Percentiles rank a stretch among this genome's conserved stretches.
Evolutionary conservation across 805 yeast species (phyloP).

Genomic region (Kodamaea nitidulidarum): DNA sequence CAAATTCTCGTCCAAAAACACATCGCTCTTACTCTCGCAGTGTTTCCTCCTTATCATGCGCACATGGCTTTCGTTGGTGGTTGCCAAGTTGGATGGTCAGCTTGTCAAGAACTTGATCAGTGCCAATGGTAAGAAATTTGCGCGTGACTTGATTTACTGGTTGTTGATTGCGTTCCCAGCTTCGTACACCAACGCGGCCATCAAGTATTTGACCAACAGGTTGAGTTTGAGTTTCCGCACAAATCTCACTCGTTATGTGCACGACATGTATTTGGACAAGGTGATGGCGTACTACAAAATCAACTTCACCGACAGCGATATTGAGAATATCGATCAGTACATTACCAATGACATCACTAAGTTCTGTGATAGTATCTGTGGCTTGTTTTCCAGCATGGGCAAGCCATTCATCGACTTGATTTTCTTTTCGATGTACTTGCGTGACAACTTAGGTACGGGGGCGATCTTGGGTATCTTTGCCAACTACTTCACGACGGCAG

Average conservation of each 20-base stretch:
- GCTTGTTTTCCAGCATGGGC: slow-evolving; percentile 83
- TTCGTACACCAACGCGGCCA: slow-evolving; percentile 85
- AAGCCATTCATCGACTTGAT: slow-evolving; percentile 86
- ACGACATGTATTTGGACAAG: slow-evolving; percentile 81
- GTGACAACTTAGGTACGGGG: slow-evolving; percentile 82
- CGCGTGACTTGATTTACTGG: slow-evolving; percentile 81
- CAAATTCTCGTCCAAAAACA: slow-evolving; percentile 59
- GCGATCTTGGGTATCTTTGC: slow-evolving; percentile 79
- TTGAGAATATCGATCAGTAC: slow-evolving; percentile 77
- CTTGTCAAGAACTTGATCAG: slow-evolving; percentile 85
- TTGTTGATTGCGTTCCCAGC: slow-evolving; percentile 89
- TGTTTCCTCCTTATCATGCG: slow-evolving; percentile 71
- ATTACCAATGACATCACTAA: slow-evolving; percentile 80
- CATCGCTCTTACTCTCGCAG: slow-evolving; percentile 63
- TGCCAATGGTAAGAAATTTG: slow-evolving; percentile 69
- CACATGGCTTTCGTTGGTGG: slow-evolving; percentile 81
- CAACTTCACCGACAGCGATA: slow-evolving; percentile 51
- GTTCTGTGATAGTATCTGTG: slow-evolving; percentile 76
- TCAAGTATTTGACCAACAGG: slow-evolving; percentile 72
- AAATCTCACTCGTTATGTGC: slow-evolving; percentile 76
- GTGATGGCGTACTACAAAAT: slow-evolving; percentile 80
- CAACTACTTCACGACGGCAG: slow-evolving; percentile 79
- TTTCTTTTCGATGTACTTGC: slow-evolving; percentile 76
- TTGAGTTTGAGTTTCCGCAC: slow-evolving; percentile 82
- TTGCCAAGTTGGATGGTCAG: slow-evolving; percentile 88